Conservation (phyloP, 306 rosid genomes). For the Malus domestica region ASM211411v1 NC_041797.1:12887501-12888000, state of each 20-base stretch:
- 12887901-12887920: constrained; percentile 95
- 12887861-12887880: not conserved
- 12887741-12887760: constrained; percentile 94
- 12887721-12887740: constrained; percentile 97
- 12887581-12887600: constrained; percentile 98
- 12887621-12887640: constrained; percentile 97
- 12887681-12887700: constrained; percentile 68
- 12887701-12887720: constrained; percentile 74
- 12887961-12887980: constrained; percentile 94
- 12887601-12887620: constrained; percentile 96
- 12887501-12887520: not conserved
- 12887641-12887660: constrained; percentile 95
- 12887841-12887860: not conserved
- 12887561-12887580: constrained; percentile 97
- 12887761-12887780: constrained; percentile 75
- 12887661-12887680: constrained; percentile 81
- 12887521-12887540: constrained; percentile 27
- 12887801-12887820: constrained; percentile 75
- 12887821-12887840: not conserved
- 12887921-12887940: constrained; percentile 98
- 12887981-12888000: constrained; percentile 75
- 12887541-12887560: constrained; percentile 96
- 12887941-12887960: constrained; percentile 97
- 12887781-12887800: constrained; percentile 81
- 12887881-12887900: constrained; percentile 58